A percentile compares a stretch with the other conserved stretches of the same genome.
phyloP scores from a whole-genome alignment of 2,329 filamentous ascomycete species.

The Pseudogymnoascus sp. region DNA sequence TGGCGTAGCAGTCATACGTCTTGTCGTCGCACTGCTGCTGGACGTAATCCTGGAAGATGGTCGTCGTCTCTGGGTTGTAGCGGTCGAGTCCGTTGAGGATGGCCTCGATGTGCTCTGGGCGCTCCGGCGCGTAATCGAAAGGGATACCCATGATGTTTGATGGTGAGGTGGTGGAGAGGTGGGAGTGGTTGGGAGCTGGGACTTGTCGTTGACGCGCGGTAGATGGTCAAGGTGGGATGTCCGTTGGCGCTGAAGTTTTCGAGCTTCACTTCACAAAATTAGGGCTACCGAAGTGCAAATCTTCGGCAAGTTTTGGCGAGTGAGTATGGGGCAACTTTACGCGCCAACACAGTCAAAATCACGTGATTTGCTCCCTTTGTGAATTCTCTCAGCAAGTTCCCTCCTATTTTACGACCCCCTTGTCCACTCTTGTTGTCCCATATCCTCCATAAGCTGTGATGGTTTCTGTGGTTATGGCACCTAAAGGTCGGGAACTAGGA shows the following conservation, averaged over 20 bases:
- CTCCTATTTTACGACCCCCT: too few species aligned
- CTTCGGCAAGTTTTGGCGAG: conserved; percentile 8
- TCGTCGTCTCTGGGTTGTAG: conserved; percentile 96
- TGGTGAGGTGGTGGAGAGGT: neutral
- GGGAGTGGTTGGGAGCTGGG: neutral
- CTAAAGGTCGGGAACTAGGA: too few species aligned
- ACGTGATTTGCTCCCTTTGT: neutral
- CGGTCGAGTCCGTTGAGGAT: conserved; percentile 97
- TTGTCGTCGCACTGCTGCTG: conserved; percentile 89
- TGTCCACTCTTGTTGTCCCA: too few species aligned
- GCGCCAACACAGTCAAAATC: neutral
- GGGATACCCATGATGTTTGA: conserved; percentile 29
- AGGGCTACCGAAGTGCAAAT: neutral
- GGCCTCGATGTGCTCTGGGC: conserved; percentile 82
- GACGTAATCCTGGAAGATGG: conserved; percentile 89
- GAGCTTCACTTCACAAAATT: conserved; percentile 8
- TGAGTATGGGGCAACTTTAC: neutral
- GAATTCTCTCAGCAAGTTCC: too few species aligned
- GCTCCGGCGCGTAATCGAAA: conserved; percentile 83
- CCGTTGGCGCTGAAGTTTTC: conserved; percentile 9
- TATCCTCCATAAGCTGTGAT: too few species aligned
- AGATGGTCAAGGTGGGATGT: conserved; percentile 8
- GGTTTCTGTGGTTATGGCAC: too few species aligned
- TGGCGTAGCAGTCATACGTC: conserved; percentile 93
- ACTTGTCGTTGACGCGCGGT: conserved; percentile 2